Base-by-base conservation (phyloP, 768 basidiomycete genomes). In the Mycena rosella region DNA sequence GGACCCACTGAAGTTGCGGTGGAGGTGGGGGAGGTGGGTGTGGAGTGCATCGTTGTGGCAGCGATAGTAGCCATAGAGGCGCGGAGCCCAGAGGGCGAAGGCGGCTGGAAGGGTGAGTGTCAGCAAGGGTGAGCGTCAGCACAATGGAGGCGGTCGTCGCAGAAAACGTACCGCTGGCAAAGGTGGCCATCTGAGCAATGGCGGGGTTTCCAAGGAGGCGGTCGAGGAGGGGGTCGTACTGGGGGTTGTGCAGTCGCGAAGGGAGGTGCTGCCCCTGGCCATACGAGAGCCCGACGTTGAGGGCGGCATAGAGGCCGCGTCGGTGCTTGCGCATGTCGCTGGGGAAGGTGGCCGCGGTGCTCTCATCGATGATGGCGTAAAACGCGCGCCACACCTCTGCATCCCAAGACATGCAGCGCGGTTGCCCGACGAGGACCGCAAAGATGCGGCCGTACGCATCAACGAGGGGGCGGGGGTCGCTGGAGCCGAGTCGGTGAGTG, bases 51-150 rank as follows among this genome's bases (percentile, higher is more conserved):
- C 13, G 38, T 40, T 15, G 38, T 40, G 17, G 14, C 10, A 34
- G 38, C 14, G 10, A 40, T 40, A 40, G 38, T 40, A 40, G 13
- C 10, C 38, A 15, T 40, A 18, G 17, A 40, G 38, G 17, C 38
- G 38, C 4, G 38, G 38, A 4, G 38, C 38, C 38, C 74, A 74
- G 18, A 7, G 22, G 22, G 22, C 3, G 22, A 45, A 45, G 22
- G 44, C n/a, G 13, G 44, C 44, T 45, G 22, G 22, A 22, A 13
- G n/a, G n/a, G n/a, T 7, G 44, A 34, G 32, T 34, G 32, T n/a
- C n/a, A n/a, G n/a, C n/a, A n/a, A n/a, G n/a, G n/a, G 11, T 34
- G 6, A 34, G 32, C 32, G 32, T 34, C 6, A 6, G 22, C 44
- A 22, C 4, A 2, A 22, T 6, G 22, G 6, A 17, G 17, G 20